Evolutionary conservation across 1,139 yeast species (phyloP).

Genomic region (Arxiozyma bovina): DNA sequence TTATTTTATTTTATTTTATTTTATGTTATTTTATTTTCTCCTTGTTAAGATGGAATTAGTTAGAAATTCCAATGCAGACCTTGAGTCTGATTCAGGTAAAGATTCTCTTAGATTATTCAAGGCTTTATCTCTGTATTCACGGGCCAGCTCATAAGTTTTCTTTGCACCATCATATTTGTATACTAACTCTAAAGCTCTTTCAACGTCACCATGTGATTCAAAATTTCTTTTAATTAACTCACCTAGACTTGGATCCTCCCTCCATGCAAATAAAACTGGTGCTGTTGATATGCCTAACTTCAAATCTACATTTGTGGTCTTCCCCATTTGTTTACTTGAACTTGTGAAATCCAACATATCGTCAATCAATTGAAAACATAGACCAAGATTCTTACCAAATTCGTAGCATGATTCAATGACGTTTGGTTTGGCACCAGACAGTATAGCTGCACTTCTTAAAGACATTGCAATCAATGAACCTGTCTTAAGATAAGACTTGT

Average conservation of each 20-base stretch:
- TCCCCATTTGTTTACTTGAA: constrained; percentile 73
- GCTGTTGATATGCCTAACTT: constrained; percentile 94
- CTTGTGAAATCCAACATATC: constrained; percentile 93
- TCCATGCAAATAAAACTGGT: constrained; percentile 93
- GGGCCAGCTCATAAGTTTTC: constrained; percentile 70
- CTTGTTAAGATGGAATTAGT: constrained; percentile 81
- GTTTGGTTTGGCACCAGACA: constrained; percentile 71
- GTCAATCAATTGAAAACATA: constrained; percentile 93
- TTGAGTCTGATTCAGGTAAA: constrained; percentile 81
- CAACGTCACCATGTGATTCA: constrained; percentile 72
- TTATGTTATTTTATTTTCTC: constrained; percentile 49
- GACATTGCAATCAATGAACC: constrained; percentile 94
- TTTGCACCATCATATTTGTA: constrained; percentile 63
- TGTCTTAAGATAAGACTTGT: constrained; percentile 90
- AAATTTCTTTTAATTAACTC: constrained; percentile 78
- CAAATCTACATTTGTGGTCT: constrained; percentile 92
- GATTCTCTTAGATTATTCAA: constrained; percentile 52
- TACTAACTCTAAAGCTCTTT: constrained; percentile 67
- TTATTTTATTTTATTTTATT: too few species aligned
- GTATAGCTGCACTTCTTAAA: constrained; percentile 85
- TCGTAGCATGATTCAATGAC: constrained; percentile 79
- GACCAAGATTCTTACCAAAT: constrained; percentile 86
- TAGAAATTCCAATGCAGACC: constrained; percentile 77
- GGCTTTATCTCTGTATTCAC: constrained; percentile 68
- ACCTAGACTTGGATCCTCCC: constrained; percentile 74